These are phyloP conservation scores for Boletus speciosus DNA, from an alignment of 768 basidiomycete genomes.

Conservation along the genomic window DNA sequence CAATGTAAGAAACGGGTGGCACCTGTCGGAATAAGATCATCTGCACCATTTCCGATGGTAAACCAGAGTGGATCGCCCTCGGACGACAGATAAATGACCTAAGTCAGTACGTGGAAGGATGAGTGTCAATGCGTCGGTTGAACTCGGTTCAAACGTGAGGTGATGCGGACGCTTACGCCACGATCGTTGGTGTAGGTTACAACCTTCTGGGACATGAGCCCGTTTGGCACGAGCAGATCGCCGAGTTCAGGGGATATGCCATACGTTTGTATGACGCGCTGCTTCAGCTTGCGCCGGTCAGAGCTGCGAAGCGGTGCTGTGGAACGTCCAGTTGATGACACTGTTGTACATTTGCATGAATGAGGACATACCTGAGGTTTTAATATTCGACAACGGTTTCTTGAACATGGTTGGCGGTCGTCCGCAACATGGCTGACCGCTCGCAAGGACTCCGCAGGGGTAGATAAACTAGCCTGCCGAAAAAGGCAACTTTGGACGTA, in stretches of 20 bases:
- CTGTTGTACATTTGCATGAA: neutral
- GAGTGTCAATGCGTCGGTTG: neutral
- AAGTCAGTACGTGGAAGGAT: neutral
- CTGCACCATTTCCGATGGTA: slow-evolving; percentile 60
- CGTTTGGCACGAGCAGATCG: slow-evolving; percentile 71
- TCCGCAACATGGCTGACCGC: neutral
- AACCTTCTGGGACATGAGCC: slow-evolving; percentile 66
- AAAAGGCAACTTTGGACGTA: slow-evolving; percentile 16
- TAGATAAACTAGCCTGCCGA: neutral
- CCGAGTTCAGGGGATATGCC: slow-evolving; percentile 52
- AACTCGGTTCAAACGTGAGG: neutral
- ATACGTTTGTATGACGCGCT: slow-evolving; percentile 51
- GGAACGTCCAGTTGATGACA: neutral
- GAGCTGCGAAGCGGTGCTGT: slow-evolving; percentile 66
- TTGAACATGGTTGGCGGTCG: slow-evolving; percentile 60
- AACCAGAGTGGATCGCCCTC: slow-evolving; percentile 81
- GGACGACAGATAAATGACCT: slow-evolving; percentile 63
- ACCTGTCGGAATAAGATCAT: slow-evolving; percentile 72
- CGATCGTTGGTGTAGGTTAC: slow-evolving; percentile 59
- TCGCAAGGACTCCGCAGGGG: neutral
- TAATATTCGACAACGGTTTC: slow-evolving; percentile 63
- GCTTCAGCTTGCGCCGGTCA: slow-evolving; percentile 68
- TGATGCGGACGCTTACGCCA: slow-evolving; percentile 43
- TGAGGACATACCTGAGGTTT: slow-evolving; percentile 51
- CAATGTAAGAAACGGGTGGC: neutral